Evolutionary conservation across 768 basidiomycete genomes (phyloP).

Genomic region (Boletus pseudo-olivaceus): DNA sequence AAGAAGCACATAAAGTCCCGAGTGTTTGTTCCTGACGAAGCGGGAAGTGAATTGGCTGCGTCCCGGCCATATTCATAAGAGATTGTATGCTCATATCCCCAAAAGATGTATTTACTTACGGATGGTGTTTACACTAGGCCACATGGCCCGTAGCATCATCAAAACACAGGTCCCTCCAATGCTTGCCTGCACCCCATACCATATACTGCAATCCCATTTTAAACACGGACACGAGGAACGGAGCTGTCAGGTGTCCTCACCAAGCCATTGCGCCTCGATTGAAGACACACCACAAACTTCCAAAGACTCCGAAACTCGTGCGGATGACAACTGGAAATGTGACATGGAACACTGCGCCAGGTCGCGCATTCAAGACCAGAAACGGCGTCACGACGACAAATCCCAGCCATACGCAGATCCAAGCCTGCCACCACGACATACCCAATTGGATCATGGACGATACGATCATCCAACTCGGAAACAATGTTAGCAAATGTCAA

Average conservation of each 20-base stretch:
- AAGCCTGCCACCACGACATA: constrained; percentile 82
- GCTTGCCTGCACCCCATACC: constrained; percentile 79
- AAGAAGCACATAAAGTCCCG: constrained; percentile 79
- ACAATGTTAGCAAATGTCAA: constrained; percentile 1
- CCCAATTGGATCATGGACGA: constrained; percentile 72
- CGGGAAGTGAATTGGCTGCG: constrained; percentile 67
- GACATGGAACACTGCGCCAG: constrained; percentile 73
- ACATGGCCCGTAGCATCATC: constrained; percentile 73
- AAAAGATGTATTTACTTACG: constrained; percentile 39
- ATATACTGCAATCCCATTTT: constrained; percentile 43
- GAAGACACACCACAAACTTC: constrained; percentile 76
- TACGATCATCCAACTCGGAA: constrained; percentile 66
- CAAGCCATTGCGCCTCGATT: constrained; percentile 72
- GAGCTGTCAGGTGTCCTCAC: constrained; percentile 38
- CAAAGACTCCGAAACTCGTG: constrained; percentile 77
- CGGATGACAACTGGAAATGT: constrained; percentile 74
- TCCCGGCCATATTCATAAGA: constrained; percentile 6
- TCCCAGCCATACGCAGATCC: constrained; percentile 74
- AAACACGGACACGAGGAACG: constrained; percentile 14
- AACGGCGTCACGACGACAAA: constrained; percentile 63
- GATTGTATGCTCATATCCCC: background rate
- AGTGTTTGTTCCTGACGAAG: constrained; percentile 70
- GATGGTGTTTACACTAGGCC: constrained; percentile 66
- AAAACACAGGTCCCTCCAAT: constrained; percentile 79
- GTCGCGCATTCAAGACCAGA: constrained; percentile 72